Conservation (phyloP, 106 monocot genomes). For the Iris macrosiphon region DNA sequence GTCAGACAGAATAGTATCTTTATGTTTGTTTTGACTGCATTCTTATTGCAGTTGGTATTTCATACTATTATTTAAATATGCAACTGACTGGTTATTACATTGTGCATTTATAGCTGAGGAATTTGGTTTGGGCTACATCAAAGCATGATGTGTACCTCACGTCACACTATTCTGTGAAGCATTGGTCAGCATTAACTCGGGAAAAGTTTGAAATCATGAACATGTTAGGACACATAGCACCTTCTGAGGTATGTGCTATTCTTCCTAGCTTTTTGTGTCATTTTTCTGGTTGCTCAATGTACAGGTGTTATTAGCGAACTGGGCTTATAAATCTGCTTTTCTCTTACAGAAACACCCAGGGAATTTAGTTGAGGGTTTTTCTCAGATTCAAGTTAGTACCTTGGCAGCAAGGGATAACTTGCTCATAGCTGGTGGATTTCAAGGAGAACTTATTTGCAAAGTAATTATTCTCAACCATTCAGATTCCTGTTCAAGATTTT, state of each 20-base stretch:
- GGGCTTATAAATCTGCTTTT: no score
- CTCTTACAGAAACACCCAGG: slow-evolving; percentile 81
- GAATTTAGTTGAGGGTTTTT: slow-evolving; percentile 69
- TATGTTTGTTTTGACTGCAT: no score
- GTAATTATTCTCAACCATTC: slow-evolving; percentile 20
- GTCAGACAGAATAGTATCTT: no score
- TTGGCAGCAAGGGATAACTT: slow-evolving; percentile 64
- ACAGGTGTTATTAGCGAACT: no score
- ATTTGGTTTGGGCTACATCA: slow-evolving; percentile 74
- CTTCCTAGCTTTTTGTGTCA: neutral
- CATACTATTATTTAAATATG: no score
- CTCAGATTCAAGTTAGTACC: slow-evolving; percentile 67
- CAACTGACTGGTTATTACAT: neutral
- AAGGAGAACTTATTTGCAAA: slow-evolving; percentile 79
- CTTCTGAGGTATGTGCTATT: slow-evolving; percentile 39
- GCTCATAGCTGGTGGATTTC: slow-evolving; percentile 67
- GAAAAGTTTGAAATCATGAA: slow-evolving; percentile 49
- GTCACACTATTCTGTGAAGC: slow-evolving; percentile 56
- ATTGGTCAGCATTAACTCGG: slow-evolving; percentile 55
- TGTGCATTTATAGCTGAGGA: slow-evolving; percentile 48
- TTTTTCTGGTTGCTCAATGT: no score
- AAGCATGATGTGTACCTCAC: slow-evolving; percentile 79
- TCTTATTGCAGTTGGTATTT: no score
- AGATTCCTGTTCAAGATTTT: neutral
- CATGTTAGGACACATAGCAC: slow-evolving; percentile 57